Evolutionary conservation across 768 basidiomycete genomes (phyloP).

Genomic region (Fomitopsis serialis): DNA sequence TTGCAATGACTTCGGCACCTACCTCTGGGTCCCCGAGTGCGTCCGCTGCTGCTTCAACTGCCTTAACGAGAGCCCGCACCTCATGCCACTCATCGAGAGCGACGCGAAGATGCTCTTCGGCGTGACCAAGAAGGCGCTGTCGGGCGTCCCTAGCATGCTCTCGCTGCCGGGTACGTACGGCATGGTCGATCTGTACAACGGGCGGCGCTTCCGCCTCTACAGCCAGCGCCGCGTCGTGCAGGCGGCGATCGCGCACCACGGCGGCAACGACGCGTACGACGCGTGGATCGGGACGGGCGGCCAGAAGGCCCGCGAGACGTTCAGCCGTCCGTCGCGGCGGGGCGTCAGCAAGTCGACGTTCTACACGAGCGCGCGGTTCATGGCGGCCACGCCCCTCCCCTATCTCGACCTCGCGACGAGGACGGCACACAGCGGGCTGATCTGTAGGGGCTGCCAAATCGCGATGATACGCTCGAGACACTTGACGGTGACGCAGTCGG

Average conservation of each 20-base stretch:
- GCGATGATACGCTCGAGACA: background rate
- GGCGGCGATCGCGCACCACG: background rate
- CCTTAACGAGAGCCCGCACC: background rate
- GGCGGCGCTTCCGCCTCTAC: background rate
- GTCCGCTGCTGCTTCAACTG: constrained; percentile 2
- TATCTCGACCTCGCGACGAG: background rate
- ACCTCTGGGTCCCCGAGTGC: constrained; percentile 1
- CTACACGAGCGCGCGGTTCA: background rate
- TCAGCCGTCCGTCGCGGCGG: background rate
- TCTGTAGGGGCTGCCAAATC: background rate
- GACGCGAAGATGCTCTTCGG: background rate
- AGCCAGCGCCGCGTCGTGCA: background rate
- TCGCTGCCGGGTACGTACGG: background rate
- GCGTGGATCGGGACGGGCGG: background rate
- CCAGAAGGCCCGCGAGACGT: background rate
- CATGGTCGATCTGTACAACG: background rate
- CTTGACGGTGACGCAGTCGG: background rate
- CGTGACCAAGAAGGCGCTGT: background rate
- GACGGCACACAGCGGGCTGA: background rate
- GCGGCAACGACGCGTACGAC: background rate
- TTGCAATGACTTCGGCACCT: background rate
- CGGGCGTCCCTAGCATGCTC: background rate
- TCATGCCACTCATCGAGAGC: background rate
- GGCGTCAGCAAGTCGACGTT: background rate
- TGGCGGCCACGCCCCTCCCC: background rate